Evolutionary conservation across 2,329 filamentous ascomycete genomes (phyloP), one percentile per base, ranked within the genome.

Genomic region (Chlorencoelia australis): DNA sequence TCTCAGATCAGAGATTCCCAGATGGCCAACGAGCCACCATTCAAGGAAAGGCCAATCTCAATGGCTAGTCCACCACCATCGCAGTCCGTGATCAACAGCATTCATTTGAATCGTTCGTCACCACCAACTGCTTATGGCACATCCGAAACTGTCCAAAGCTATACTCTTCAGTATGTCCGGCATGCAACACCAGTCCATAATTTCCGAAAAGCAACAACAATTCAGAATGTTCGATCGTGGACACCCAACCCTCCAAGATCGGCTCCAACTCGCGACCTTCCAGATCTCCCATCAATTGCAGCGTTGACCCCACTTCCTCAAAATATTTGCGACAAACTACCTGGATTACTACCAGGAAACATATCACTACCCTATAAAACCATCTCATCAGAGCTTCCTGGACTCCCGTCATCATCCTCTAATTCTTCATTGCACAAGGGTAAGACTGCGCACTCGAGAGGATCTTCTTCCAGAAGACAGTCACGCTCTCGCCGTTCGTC

Each of bases 21-120:
- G n/a, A n/a, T n/a, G n/a, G 45, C 33, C 26, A 39, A 11, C 30
- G 37, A 4, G 9, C 37, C 14, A 30, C 35, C 8, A 16, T 24
- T 4, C 9, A 33, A 15, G 13, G 37, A 4, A 46, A 43, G 22
- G 7, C 44, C 9, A 30, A 40, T 15, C 18, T 46, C 4, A 49
- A 20, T 26, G 28, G 9, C 35, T 39, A 3, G n/a, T 39, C 3
- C 33, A 31, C 10, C 40, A 25, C 9, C 9, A 25, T n/a, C 22
- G 13, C 13, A 10, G 22, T 13, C 22, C 22, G 13, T 10, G 22
- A 25, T 7, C 22, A 10, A 25, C 22, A 25, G 13, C 10, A 13
- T 4, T 25, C 22, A 25, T 25, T 13, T 25, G 15, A 20, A 13
- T n/a, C 30, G n/a, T 4, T 31, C 29, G 2, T 21, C 30, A 3